A percentile compares a stretch with the other conserved stretches of the same genome.
Conservation (phyloP, 2,329 filamentous ascomycete species). For the Scorias spongiosa region DNA sequence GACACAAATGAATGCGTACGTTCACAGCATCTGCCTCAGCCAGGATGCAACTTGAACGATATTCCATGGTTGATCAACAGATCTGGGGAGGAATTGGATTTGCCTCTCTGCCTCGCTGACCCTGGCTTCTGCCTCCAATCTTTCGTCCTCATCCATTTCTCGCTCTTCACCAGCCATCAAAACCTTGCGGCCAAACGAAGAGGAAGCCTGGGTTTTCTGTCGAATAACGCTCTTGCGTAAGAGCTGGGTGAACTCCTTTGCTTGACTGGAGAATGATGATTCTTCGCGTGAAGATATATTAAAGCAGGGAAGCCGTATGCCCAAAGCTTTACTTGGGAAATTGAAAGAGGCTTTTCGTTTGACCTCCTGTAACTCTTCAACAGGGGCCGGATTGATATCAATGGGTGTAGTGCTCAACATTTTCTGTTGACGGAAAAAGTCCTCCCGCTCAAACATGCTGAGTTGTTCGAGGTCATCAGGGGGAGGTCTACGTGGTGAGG, state of each 20-base stretch:
- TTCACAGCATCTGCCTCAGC: background rate
- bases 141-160: constrained; percentile 12
- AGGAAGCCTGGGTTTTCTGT: constrained; percentile 4
- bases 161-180: constrained; percentile 8
- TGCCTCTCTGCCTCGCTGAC: background rate
- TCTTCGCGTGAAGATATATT: constrained; percentile 24
- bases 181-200: constrained; percentile 8
- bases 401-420: constrained; percentile 6
- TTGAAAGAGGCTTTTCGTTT: constrained; percentile 20
- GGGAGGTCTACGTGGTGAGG: constrained; percentile 1
- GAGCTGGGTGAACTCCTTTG: constrained; percentile 24
- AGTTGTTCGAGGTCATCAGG: constrained; percentile 11
- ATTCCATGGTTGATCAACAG: background rate
- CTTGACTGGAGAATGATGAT: constrained; percentile 26
- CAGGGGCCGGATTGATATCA: background rate
- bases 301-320: constrained; percentile 26
- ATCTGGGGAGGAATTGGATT: background rate
- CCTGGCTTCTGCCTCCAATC: constrained; percentile 23
- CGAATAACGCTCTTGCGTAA: constrained; percentile 26
- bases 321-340: constrained; percentile 27
- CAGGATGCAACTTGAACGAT: background rate
- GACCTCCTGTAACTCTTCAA: background rate
- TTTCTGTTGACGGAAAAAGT: constrained; percentile 13
- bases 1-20: no score
- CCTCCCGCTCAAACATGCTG: constrained; percentile 13